A percentile compares a stretch with the other conserved stretches of the same genome.
Evolutionary conservation across 2,329 filamentous ascomycete genomes (phyloP).

Genomic region (Penicillium expansum): DNA sequence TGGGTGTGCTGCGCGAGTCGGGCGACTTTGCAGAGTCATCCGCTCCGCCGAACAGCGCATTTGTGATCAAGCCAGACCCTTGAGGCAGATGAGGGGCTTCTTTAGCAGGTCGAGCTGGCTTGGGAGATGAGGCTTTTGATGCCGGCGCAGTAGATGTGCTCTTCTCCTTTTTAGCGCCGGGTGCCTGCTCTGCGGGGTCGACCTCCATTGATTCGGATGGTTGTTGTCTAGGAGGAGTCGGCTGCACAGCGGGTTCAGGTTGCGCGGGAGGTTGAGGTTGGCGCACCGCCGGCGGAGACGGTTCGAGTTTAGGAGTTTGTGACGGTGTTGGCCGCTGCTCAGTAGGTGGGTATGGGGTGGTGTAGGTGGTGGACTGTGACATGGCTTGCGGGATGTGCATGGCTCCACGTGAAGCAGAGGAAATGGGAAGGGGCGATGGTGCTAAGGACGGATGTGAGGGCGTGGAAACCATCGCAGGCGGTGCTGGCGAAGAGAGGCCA

Average conservation of each 20-base stretch:
- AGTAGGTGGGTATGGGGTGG: slow-evolving; percentile 21
- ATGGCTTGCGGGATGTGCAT: slow-evolving; percentile 18
- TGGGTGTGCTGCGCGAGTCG: slow-evolving; percentile 56
- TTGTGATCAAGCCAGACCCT: slow-evolving; percentile 63
- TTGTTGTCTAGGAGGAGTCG: slow-evolving; percentile 14
- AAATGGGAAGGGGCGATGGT: slow-evolving; percentile 22
- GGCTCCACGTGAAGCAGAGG: slow-evolving; percentile 24
- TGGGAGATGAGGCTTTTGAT: slow-evolving; percentile 55
- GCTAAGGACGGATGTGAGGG: slow-evolving; percentile 25
- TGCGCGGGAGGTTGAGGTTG: slow-evolving; percentile 19
- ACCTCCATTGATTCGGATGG: slow-evolving; percentile 33
- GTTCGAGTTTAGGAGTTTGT: slow-evolving; percentile 23
- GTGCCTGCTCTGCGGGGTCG: slow-evolving; percentile 30
- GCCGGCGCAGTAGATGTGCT: slow-evolving; percentile 45
- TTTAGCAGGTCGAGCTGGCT: slow-evolving; percentile 53
- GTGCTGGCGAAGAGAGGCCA: slow-evolving; percentile 27
- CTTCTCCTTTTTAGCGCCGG: slow-evolving; percentile 43
- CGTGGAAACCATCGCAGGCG: slow-evolving; percentile 25
- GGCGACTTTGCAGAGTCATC: slow-evolving; percentile 47
- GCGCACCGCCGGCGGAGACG: slow-evolving; percentile 18
- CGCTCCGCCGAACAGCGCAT: slow-evolving; percentile 56
- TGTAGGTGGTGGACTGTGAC: slow-evolving; percentile 15
- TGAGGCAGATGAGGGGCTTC: slow-evolving; percentile 57
- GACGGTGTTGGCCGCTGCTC: slow-evolving; percentile 27
- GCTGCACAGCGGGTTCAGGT: slow-evolving; percentile 15